Conservation (phyloP, 306 rosid species). For the Hippophae gyantsensis region DNA sequence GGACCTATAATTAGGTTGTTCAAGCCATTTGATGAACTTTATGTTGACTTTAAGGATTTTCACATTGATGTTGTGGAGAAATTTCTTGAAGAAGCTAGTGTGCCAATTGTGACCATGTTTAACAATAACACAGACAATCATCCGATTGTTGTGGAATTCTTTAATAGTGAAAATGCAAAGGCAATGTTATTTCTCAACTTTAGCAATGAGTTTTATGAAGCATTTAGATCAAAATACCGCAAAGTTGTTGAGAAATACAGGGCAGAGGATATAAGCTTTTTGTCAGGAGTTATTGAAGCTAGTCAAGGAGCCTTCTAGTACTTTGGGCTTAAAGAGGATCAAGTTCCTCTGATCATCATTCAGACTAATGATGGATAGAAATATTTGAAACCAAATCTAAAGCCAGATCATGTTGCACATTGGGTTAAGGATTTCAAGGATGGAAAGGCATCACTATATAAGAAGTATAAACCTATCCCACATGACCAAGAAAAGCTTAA, state of each 20-base stretch:
- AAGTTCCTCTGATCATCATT: no score
- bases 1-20: constrained; percentile 71
- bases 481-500: constrained; percentile 59
- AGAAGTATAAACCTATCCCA: constrained; percentile 76
- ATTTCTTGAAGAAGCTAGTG: no score
- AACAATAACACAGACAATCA: no score
- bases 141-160: no score
- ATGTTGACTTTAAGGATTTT: constrained; percentile 60
- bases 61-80: no score
- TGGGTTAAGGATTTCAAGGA: constrained; percentile 89
- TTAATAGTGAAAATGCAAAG: no score
- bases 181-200: no score
- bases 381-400: constrained; percentile 56
- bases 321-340: no score
- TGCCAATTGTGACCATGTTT: no score
- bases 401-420: constrained; percentile 49
- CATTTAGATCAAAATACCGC: constrained; percentile 54
- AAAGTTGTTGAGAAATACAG: constrained; percentile 64
- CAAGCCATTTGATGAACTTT: constrained; percentile 89
- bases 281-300: no score
- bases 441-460: constrained; percentile 45
- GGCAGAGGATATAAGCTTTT: constrained; percentile 57
- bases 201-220: constrained; percentile 40
- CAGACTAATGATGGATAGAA: constrained; percentile 14
- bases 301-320: no score